A percentile compares a stretch with the other conserved stretches of the same genome.
Conservation (phyloP, 2,329 filamentous ascomycete species). For the Colletotrichum filicis region DNA sequence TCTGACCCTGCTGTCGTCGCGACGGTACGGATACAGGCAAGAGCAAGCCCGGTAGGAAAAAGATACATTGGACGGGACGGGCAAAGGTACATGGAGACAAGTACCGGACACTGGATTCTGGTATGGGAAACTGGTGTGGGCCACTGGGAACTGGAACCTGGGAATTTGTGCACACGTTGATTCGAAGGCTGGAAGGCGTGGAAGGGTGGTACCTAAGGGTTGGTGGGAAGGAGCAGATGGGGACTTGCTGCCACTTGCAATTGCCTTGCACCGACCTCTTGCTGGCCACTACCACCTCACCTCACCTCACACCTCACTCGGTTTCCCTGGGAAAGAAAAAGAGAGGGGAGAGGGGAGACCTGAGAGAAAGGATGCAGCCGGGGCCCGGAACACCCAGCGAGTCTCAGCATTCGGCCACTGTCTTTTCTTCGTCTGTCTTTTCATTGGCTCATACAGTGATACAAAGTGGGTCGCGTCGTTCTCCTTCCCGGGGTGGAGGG, state of each 20-base stretch:
- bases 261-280: slow-evolving; percentile 1
- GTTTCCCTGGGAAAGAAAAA: background rate
- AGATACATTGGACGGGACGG: background rate
- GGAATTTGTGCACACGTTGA: too few species aligned
- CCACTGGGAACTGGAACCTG: background rate
- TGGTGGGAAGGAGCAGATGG: background rate
- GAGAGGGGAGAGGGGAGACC: background rate
- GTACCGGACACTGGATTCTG: background rate
- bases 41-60: background rate
- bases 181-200: too few species aligned
- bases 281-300: background rate
- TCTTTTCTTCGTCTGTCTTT: slow-evolving; percentile 5
- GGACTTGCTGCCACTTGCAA: background rate
- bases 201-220: background rate
- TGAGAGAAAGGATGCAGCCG: slow-evolving; percentile 22
- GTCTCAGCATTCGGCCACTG: slow-evolving; percentile 32
- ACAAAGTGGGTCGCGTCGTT: slow-evolving; percentile 5
- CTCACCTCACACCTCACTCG: background rate
- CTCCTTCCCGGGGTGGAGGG: slow-evolving; percentile 11
- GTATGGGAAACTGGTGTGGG: background rate
- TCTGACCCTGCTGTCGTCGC: background rate
- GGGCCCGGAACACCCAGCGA: slow-evolving; percentile 25
- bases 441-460: slow-evolving; percentile 5
- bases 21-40: slow-evolving; percentile 1
- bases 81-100: background rate